These are phyloP conservation scores for Quillaja saponaria DNA, from an alignment of 306 rosid species.

Conservation along the genomic window DNA sequence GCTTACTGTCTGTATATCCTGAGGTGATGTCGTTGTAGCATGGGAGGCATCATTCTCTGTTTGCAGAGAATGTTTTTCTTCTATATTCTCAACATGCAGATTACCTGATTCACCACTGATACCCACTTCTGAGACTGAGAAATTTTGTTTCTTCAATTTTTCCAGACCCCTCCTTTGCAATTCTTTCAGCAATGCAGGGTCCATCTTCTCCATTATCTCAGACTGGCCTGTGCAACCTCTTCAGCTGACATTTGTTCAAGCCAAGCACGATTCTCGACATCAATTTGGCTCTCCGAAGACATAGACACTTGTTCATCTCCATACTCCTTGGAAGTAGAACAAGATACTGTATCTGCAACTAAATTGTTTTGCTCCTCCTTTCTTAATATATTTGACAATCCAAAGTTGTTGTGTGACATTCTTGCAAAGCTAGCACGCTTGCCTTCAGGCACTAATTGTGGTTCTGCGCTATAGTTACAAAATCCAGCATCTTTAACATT, in stretches of 20 bases:
- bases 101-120: constrained; percentile 27
- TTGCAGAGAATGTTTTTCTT: constrained; percentile 29
- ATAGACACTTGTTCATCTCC: constrained; percentile 36
- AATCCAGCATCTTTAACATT: constrained; percentile 15
- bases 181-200: constrained; percentile 53
- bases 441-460: constrained; percentile 18
- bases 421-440: constrained; percentile 15
- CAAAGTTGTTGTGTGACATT: constrained; percentile 20
- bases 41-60: constrained; percentile 30
- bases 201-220: constrained; percentile 75
- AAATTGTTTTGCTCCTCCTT: constrained; percentile 25
- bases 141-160: constrained; percentile 48
- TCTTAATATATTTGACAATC: constrained; percentile 20
- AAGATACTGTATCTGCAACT: constrained; percentile 29
- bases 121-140: constrained; percentile 35
- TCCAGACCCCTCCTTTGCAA: constrained; percentile 70
- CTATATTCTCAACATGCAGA: constrained; percentile 35
- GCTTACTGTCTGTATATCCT: constrained; percentile 25
- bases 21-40: constrained; percentile 22
- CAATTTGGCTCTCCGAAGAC: constrained; percentile 66
- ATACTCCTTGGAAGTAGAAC: constrained; percentile 31
- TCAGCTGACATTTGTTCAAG: constrained; percentile 66
- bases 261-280: constrained; percentile 65
- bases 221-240: constrained; percentile 75
- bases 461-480: constrained; percentile 25